Conservation (phyloP, 495 filamentous ascomycete genomes). For the Penicillium soppii region DNA sequence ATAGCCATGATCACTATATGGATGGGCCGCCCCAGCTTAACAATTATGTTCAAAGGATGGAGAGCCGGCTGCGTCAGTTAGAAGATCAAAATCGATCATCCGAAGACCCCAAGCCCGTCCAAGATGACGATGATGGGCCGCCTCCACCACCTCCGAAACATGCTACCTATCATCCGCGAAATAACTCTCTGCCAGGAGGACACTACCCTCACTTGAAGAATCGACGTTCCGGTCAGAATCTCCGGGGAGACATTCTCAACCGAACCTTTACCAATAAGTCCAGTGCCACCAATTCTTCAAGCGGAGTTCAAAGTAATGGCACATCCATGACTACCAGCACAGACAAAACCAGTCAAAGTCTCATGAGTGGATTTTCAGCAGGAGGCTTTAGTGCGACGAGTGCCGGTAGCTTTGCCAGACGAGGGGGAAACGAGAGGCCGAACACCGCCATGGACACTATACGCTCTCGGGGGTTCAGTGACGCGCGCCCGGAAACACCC, state of each 20-base stretch:
- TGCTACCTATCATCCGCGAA: constrained; percentile 39
- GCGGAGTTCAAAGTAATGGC: constrained; percentile 65
- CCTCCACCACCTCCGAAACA: constrained; percentile 66
- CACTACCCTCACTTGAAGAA: constrained; percentile 45
- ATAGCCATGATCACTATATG: constrained; percentile 47
- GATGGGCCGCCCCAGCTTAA: constrained; percentile 68
- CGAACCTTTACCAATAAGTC: constrained; percentile 87
- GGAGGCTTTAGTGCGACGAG: constrained; percentile 92
- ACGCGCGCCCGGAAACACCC: constrained; percentile 65
- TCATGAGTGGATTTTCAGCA: constrained; percentile 93
- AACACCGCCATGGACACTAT: constrained; percentile 51
- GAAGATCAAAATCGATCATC: constrained; percentile 57
- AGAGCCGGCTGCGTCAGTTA: constrained; percentile 71
- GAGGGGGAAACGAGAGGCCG: constrained; percentile 48
- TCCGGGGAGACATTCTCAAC: constrained; percentile 66
- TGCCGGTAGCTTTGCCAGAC: constrained; percentile 84
- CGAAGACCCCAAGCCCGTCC: constrained; percentile 33
- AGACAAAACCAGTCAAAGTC: constrained; percentile 72
- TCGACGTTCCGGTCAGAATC: constrained; percentile 82
- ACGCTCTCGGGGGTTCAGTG: constrained; percentile 44
- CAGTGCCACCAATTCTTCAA: constrained; percentile 71
- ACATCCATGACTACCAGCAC: constrained; percentile 73
- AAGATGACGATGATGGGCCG: constrained; percentile 51
- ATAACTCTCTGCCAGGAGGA: constrained; percentile 43
- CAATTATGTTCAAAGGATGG: constrained; percentile 89